phyloP scores from a whole-genome alignment of 371 early-diverging fungal genomes.

The Nematocida sp. region DNA sequence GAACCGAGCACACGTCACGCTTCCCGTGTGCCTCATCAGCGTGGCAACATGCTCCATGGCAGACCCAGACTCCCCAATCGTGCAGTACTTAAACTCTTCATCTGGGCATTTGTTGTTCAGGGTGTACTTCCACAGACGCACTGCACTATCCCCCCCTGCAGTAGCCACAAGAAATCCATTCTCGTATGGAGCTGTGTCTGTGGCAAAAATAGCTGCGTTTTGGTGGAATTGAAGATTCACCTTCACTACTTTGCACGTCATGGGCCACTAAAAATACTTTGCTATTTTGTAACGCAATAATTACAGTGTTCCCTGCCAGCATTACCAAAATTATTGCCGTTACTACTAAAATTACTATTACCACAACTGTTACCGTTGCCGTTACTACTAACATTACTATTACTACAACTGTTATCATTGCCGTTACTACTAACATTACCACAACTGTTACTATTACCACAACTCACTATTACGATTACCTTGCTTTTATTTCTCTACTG shows the following conservation, averaged over 20 bases:
- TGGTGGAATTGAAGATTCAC: conserved; percentile 64
- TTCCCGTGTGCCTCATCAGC: conserved; percentile 49
- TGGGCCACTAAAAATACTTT: too few relatives aligned
- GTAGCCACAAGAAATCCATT: conserved; percentile 56
- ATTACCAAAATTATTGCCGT: too few relatives aligned
- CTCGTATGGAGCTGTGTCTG: conserved; percentile 26
- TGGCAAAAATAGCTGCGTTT: conserved; percentile 58
- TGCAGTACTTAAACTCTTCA: conserved; percentile 48
- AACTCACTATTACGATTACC: too few relatives aligned
- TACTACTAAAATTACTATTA: too few relatives aligned
- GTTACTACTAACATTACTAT: too few relatives aligned
- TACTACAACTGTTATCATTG: too few relatives aligned
- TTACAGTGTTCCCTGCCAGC: too few relatives aligned
- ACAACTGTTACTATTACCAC: too few relatives aligned
- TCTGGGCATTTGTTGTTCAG: not conserved
- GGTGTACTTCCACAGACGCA: conserved; percentile 61
- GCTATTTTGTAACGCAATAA: too few relatives aligned
- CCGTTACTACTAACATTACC: too few relatives aligned
- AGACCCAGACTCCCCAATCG: conserved; percentile 49
- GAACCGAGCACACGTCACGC: conserved; percentile 61
- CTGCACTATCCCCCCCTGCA: conserved; percentile 58
- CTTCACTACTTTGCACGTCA: conserved; percentile 59
- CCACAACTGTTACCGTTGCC: too few relatives aligned
- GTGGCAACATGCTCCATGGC: conserved; percentile 51
- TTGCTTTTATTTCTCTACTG: too few relatives aligned